Conservation (phyloP, 352 stramenopile species). For the Phytophthora litchii region DNA sequence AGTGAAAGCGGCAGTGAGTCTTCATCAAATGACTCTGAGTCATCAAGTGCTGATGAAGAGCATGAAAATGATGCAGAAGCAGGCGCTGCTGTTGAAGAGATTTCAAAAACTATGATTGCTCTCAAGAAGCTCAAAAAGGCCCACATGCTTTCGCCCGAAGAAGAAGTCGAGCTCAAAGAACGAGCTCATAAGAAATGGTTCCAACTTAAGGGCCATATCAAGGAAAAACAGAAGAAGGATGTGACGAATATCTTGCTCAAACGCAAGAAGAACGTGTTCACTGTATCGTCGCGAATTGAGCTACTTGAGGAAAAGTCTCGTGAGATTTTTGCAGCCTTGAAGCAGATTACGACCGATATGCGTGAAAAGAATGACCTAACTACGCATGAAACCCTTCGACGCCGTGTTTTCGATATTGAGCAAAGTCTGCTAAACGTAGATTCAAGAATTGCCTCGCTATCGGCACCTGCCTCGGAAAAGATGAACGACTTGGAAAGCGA, state of each 20-base stretch:
- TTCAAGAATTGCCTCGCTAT: constrained; percentile 41
- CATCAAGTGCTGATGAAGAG: constrained; percentile 22
- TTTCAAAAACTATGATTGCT: constrained; percentile 62
- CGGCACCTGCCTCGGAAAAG: constrained; percentile 48
- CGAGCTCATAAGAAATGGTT: constrained; percentile 74
- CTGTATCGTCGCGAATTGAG: constrained; percentile 73
- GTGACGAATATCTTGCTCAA: constrained; percentile 77
- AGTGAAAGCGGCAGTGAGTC: constrained; percentile 18
- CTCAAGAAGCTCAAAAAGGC: constrained; percentile 73
- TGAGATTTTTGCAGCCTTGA: constrained; percentile 68
- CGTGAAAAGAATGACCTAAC: constrained; percentile 55
- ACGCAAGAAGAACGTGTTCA: constrained; percentile 85
- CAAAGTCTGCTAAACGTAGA: constrained; percentile 55
- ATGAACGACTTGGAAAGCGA: constrained; percentile 49
- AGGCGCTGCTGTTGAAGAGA: constrained; percentile 37
- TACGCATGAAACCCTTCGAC: constrained; percentile 51
- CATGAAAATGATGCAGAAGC: constrained; percentile 21
- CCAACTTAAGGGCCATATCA: constrained; percentile 71
- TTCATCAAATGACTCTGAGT: constrained; percentile 10
- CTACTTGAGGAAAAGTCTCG: constrained; percentile 75
- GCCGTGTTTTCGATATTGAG: constrained; percentile 61
- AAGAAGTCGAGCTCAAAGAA: constrained; percentile 66
- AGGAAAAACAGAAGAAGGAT: constrained; percentile 82
- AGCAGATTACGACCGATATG: constrained; percentile 63
- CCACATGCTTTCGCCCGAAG: constrained; percentile 62